A percentile compares a stretch with the other conserved stretches of the same genome.
These are phyloP conservation scores for Hylodesmum podocarpum DNA, from an alignment of 306 rosid genomes.

Conservation along the genomic window DNA sequence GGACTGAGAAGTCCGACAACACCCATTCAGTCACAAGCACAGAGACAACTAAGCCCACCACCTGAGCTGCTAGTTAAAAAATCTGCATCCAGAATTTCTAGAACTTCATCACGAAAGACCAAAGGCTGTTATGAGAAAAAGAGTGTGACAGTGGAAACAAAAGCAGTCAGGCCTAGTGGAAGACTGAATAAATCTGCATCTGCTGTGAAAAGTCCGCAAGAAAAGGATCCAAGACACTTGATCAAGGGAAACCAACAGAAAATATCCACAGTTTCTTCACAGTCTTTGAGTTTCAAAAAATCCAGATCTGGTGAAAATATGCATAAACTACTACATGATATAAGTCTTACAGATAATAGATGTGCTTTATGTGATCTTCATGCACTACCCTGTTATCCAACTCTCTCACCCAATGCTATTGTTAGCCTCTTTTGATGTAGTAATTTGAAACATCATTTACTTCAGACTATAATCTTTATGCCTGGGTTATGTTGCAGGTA, in stretches of 20 bases:
- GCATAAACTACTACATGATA: neutral
- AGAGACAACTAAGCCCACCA: constrained; percentile 1
- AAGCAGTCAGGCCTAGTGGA: neutral
- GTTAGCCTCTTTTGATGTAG: neutral
- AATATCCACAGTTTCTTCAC: constrained; percentile 37
- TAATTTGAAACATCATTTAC: constrained; percentile 8
- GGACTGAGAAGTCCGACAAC: constrained; percentile 23
- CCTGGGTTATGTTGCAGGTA: constrained; percentile 50
- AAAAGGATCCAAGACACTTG: constrained; percentile 13
- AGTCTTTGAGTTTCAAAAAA: constrained; percentile 43
- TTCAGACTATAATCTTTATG: neutral
- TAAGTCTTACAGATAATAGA: neutral
- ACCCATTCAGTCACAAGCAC: constrained; percentile 31
- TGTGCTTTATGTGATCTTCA: neutral
- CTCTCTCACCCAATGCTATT: neutral
- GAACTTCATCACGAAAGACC: constrained; percentile 3
- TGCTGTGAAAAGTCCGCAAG: constrained; percentile 8
- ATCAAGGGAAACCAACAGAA: constrained; percentile 4
- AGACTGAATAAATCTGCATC: neutral
- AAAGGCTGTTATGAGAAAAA: constrained; percentile 21
- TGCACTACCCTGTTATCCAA: neutral
- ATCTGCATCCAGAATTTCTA: constrained; percentile 22
- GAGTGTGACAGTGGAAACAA: neutral
- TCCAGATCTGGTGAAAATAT: constrained; percentile 64
- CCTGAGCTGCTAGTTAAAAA: constrained; percentile 14